Evolutionary conservation across 345 rosid genomes (phyloP).

Genomic region (Firmiana major): DNA sequence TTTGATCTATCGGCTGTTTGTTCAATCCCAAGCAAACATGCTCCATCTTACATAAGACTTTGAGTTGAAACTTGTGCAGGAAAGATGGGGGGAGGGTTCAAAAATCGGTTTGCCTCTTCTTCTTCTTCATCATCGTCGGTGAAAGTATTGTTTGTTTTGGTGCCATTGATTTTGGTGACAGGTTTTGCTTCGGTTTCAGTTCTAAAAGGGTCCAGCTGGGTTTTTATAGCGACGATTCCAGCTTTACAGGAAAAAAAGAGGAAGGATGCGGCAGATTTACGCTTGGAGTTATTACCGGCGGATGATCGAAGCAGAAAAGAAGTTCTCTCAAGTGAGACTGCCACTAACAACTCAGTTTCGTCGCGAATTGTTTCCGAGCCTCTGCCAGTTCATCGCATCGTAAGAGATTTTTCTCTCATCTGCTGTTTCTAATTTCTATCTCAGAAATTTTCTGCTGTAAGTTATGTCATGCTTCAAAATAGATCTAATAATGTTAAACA

Average conservation of each 20-base stretch:
- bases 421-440: no score
- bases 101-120: background rate
- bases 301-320: background rate
- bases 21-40: background rate
- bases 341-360: slow-evolving; percentile 5
- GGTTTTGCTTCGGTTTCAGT: slow-evolving; percentile 31
- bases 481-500: no score
- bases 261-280: slow-evolving; percentile 5
- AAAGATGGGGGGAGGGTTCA: background rate
- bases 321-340: slow-evolving; percentile 1
- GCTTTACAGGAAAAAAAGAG: no score
- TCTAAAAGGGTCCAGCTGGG: slow-evolving; percentile 24
- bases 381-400: background rate
- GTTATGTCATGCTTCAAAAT: no score
- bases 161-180: no score
- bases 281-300: slow-evolving; percentile 12
- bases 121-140: no score
- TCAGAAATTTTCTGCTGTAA: no score
- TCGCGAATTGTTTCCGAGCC: background rate
- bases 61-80: background rate
- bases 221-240: no score
- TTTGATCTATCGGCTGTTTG: background rate
- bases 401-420: no score
- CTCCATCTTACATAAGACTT: background rate
- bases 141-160: no score